These are phyloP conservation scores for Leersia perrieri DNA, from an alignment of 176 grass and related monocot genomes.

Conservation along the genomic window DNA sequence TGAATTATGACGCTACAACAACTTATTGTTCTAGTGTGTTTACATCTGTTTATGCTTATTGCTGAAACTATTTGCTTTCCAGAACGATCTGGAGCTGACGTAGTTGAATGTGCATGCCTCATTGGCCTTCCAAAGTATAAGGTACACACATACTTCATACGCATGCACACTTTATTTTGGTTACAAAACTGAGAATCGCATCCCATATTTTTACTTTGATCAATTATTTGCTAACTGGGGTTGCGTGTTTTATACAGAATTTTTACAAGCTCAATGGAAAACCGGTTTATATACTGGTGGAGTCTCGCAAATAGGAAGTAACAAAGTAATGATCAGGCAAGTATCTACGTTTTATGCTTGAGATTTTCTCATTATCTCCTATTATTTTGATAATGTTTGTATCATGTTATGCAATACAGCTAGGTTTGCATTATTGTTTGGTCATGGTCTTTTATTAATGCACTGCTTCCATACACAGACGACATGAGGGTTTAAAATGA, in stretches of 20 bases:
- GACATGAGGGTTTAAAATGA: background rate
- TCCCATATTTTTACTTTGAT: background rate
- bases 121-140: conserved; percentile 91
- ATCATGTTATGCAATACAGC: background rate
- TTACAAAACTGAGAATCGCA: background rate
- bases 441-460: background rate
- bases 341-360: background rate
- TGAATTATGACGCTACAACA: background rate
- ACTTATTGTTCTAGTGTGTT: background rate
- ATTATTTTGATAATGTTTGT: background rate
- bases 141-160: conserved; percentile 40
- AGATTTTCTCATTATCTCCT: background rate
- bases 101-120: conserved; percentile 92
- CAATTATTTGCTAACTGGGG: background rate
- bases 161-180: background rate
- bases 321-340: conserved; percentile 34
- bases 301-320: conserved; percentile 64
- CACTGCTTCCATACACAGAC: background rate
- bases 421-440: background rate
- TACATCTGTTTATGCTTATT: background rate
- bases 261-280: conserved; percentile 73
- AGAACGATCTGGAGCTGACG: conserved; percentile 80
- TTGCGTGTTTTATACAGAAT: conserved; percentile 40
- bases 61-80: conserved; percentile 37
- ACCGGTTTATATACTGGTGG: conserved; percentile 75